Base-by-base conservation (phyloP, 441 rosid species). In the Gossypium armourianum region DNA sequence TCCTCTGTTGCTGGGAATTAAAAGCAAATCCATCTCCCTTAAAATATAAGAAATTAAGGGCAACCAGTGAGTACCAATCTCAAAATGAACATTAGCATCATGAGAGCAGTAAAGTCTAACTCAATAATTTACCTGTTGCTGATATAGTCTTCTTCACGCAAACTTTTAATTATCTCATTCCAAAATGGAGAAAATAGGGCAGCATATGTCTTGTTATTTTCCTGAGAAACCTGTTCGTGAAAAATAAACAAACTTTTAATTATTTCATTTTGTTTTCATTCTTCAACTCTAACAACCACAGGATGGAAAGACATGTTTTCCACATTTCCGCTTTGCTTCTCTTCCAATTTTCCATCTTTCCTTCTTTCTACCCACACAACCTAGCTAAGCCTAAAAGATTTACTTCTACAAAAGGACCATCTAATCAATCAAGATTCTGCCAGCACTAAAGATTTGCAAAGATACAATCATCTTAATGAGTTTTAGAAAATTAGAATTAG, bases 1-100 rank as follows among this genome's bases (percentile, higher is more conserved):
- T 73, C 99, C 99, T 26, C 79, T 87, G 83, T 95, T 95, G 88
- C 96, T 88, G 67, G 99, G 99, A 79, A 89, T 79, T 55, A 81
- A 88, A 78, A 92, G 99, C 75, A 95, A 87, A 83, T 91, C 99
- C 98, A 86, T 89, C 84, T 95, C 99, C 88, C 99, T 92, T 80
- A 47, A 80, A 73, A 47, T 71, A 76, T 20, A 75, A 70, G 62
- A 77, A 45, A 3, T 28, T 73, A n/a, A 20, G 17, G 29, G 71
- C 28, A 24, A 47, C 15, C 21, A n/a, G 29, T 43, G 40, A 68
- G 63, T 24, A 50, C 15, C 17, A 52, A 61, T 63, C 20, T 3
- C 32, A 71, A 50, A n/a, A 67, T 26, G 43, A 75, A 4, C 49
- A 45, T 68, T 29, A 60, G 43, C 55, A 72, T 21, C 21, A 45